These are phyloP conservation scores for Saxophila tyrrhenica DNA, from an alignment of 495 filamentous ascomycete species.

Conservation along the genomic window DNA sequence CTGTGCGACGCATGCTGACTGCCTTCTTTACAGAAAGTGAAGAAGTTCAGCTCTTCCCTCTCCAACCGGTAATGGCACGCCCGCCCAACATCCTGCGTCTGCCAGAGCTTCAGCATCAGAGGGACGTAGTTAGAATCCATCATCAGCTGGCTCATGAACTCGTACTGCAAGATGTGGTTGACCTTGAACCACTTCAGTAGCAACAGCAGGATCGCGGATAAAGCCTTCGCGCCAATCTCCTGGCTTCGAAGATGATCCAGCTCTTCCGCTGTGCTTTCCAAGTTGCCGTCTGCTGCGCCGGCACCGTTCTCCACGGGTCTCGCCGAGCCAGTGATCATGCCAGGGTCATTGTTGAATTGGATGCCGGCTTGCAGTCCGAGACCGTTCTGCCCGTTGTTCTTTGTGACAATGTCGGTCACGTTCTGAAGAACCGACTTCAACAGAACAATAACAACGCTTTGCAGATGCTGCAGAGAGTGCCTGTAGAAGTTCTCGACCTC, in stretches of 20 bases:
- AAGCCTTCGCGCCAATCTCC: constrained; percentile 83
- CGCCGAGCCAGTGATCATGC: constrained; percentile 21
- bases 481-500: constrained; percentile 73
- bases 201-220: constrained; percentile 72
- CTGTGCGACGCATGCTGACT: constrained; percentile 16
- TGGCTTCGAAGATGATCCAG: constrained; percentile 66
- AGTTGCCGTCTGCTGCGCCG: constrained; percentile 17
- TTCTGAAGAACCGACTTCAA: constrained; percentile 76
- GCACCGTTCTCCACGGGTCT: constrained; percentile 23
- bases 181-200: constrained; percentile 94
- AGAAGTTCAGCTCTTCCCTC: constrained; percentile 77
- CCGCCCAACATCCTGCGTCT: constrained; percentile 81
- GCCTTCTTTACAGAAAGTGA: constrained; percentile 58
- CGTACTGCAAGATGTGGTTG: constrained; percentile 88
- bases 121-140: constrained; percentile 91
- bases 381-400: constrained; percentile 38
- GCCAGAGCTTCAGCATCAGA: constrained; percentile 81
- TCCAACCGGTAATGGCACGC: constrained; percentile 78
- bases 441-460: constrained; percentile 88
- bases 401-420: constrained; percentile 54
- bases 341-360: constrained; percentile 29
- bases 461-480: constrained; percentile 66
- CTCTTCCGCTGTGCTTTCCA: constrained; percentile 47
- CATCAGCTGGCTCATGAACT: constrained; percentile 86
- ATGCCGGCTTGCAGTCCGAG: constrained; percentile 34